Base-by-base conservation (phyloP, 1,139 yeast genomes). In the Sugiyamaella castrensis region DNA sequence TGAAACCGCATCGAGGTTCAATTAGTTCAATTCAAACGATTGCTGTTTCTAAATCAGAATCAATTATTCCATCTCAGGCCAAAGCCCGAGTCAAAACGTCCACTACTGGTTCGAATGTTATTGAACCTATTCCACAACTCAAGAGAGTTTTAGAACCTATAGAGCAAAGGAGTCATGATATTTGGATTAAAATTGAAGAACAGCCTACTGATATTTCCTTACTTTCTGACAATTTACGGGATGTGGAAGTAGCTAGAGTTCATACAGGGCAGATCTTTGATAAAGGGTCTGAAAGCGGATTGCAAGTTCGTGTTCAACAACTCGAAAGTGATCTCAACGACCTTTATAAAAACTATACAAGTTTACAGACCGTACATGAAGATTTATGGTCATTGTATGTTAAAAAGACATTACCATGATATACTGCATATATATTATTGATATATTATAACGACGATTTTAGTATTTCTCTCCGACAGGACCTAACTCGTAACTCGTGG, bases 1-100 rank as follows among this genome's bases (percentile, higher is more conserved):
- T 85, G 55, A 80, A 82, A 48, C 79, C 81, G 24, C 72, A 83
- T 46, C 59, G 55, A 38, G 68, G 61, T 12, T 51, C 57, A 2
- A 54, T 59, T 26, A 50, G 56, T 24, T 15, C 52, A 8, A 54
- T 58, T 10, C 50, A 48, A 28, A 48, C 58, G 7, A 37, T 48
- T 7, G 37, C 44, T 28, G 6, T 39, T 11, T 12, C 45, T 13
- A 47, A 46, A 36, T 36, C 43, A 1, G 40, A 40, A 3, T 15
- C 48, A 5, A 33, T 43, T 27, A 33, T 39, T 11, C 45, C 46
- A 13, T 35, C 46, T 10, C 48, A 43, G 19, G 32, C 55, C 24
- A 40, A 46, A 38, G 37, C 39, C n/a, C 39, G 43, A 11, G 42
- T 46, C 36, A 52, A 47, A 30, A 34, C 43, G 2, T 43, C 52